A percentile compares a stretch with the other conserved stretches of the same genome.
phyloP scores from a whole-genome alignment of 805 yeast genomes.

The Teunomyces stri region DNA sequence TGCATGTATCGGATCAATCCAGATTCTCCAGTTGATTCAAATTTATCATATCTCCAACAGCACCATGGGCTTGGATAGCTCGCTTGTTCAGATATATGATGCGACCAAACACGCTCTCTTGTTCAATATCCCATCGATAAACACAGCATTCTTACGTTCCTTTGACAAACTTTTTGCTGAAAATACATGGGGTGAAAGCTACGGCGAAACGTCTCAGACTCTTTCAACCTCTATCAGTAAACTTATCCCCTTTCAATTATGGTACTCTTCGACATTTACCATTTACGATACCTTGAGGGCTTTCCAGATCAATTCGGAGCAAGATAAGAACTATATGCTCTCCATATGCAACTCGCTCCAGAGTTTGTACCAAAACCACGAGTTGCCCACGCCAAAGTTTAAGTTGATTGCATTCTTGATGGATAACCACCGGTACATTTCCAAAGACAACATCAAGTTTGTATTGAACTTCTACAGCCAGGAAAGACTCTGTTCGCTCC shows the following conservation, averaged over 20 bases:
- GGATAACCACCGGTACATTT: conserved; percentile 32
- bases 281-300: conserved; percentile 37
- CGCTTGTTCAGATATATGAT: conserved; percentile 28
- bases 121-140: conserved; percentile 37
- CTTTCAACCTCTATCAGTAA: not conserved
- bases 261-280: conserved; percentile 40
- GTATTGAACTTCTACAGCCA: conserved; percentile 48
- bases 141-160: conserved; percentile 39
- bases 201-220: conserved; percentile 2
- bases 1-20: conserved; percentile 39
- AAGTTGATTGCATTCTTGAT: conserved; percentile 42
- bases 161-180: conserved; percentile 39
- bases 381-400: conserved; percentile 43
- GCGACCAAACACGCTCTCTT: conserved; percentile 29
- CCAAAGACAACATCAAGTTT: conserved; percentile 35
- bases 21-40: conserved; percentile 31
- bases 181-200: conserved; percentile 16
- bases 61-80: conserved; percentile 19
- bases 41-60: conserved; percentile 23
- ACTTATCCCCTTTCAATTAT: conserved; percentile 31
- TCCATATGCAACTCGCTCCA: conserved; percentile 36
- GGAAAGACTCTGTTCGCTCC: conserved; percentile 53
- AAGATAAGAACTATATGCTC: conserved; percentile 30
- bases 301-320: conserved; percentile 22
- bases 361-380: conserved; percentile 26